Evolutionary conservation across 176 grass and related monocot genomes (phyloP), one percentile per base, ranked within the genome.

Genomic region (Oryza australiensis): DNA sequence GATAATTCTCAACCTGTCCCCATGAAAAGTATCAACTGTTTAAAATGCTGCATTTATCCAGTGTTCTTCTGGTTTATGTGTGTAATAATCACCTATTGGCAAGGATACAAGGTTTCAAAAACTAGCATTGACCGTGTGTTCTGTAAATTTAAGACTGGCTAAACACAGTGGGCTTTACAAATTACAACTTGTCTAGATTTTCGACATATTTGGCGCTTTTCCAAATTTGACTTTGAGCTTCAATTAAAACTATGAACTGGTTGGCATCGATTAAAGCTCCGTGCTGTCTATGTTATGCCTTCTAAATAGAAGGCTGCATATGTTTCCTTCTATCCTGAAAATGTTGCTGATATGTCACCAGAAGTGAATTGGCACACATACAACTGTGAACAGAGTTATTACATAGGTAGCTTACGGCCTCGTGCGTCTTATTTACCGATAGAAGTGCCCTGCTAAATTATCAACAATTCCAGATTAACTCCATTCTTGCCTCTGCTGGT

Each of bases 391-490:
- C 72, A 53, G 72, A 74, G 26, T 57, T 49, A 13, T 30, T 59
- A 3, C 5, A 59, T 59, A 37, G 20, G 20, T 37, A 79, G 76
- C 26, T 66, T 45, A 43, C 4, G 16, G 16, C 48, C 48, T 53
- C 18, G 16, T 53, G 16, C 20, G 16, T 53, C 43, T 53, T 53
- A 43, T 26, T 78, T 37, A 78, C 13, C 43, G 51, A 5, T 77
- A 48, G 48, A 33, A 45, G 15, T 62, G 40, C 12, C 33, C n/a
- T 24, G 32, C 53, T 53, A n/a, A 60, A 59, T 75, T 38, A 60
- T 60, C 23, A 22, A 38, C 24, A 1, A 13, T 76, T 76, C 43
- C 22, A 68, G 77, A 68, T 67, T 10, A 9, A 68, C 42, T 93
- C 48, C 51, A 79, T 79, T 43, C 64, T 68, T 80, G 63, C 30